phyloP scores from a whole-genome alignment of 2,329 filamentous ascomycete species.

The Colletotrichum sp. region DNA sequence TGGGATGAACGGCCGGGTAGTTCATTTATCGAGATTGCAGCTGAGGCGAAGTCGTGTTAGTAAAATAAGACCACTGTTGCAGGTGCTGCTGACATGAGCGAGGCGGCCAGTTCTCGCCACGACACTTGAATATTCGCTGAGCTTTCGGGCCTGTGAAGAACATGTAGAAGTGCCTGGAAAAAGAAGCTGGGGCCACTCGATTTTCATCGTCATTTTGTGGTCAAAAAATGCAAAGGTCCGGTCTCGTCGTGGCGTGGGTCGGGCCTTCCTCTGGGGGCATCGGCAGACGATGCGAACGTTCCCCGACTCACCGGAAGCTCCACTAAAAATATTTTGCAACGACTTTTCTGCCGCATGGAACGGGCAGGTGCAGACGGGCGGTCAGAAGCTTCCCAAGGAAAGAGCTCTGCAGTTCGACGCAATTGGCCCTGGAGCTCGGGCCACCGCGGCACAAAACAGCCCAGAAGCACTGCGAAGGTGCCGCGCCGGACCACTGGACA shows the following conservation, averaged over 20 bases:
- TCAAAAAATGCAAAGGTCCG: not conserved
- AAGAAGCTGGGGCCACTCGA: not conserved
- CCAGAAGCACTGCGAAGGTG: not conserved
- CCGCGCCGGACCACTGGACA: not conserved
- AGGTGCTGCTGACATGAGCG: not conserved
- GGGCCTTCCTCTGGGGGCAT: not conserved
- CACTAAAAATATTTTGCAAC: not conserved
- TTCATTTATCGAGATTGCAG: not conserved
- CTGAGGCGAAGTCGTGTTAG: not conserved
- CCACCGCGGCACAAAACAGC: not conserved
- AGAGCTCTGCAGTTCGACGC: not conserved
- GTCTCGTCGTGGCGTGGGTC: constrained; percentile 10
- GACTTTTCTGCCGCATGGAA: constrained; percentile 7
- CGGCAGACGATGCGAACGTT: constrained; percentile 12
- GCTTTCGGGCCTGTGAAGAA: not conserved
- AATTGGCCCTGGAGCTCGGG: constrained; percentile 15
- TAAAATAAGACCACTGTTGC: not conserved
- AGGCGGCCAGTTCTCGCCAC: not conserved
- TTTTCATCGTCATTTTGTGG: not conserved
- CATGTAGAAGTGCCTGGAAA: not conserved
- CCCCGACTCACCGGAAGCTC: constrained; percentile 11
- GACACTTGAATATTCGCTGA: not conserved
- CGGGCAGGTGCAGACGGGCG: not conserved
- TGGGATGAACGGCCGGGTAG: not conserved
- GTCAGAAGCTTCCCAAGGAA: constrained; percentile 2